Conservation (phyloP, 75 land plant species). For the Sequoia sempervirens region DNA sequence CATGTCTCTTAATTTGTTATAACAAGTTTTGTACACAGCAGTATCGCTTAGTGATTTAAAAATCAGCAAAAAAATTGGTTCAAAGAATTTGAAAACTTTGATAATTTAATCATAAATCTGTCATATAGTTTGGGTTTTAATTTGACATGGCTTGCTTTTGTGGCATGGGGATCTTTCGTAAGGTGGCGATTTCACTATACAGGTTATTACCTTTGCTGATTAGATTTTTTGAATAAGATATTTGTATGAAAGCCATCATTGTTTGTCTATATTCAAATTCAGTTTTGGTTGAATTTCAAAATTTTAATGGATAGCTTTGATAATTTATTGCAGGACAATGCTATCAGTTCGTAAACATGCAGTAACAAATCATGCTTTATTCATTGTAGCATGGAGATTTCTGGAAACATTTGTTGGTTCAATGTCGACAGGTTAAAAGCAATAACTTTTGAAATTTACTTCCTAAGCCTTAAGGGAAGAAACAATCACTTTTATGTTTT, state of each 20-base stretch:
- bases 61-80: not conserved
- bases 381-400: conserved; percentile 60
- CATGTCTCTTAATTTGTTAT: not conserved
- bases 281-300: not conserved
- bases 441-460: not conserved
- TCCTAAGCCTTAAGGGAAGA: not conserved
- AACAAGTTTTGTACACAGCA: not conserved
- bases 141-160: not conserved
- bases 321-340: conserved; percentile 64
- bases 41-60: not conserved
- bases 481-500: not conserved
- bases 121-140: conserved; percentile 11
- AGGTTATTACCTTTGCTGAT: conserved; percentile 41
- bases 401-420: conserved; percentile 97
- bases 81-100: not conserved
- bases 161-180: conserved; percentile 6
- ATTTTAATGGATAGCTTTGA: not conserved
- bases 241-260: not conserved
- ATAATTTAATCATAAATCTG: conserved; percentile 1
- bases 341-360: conserved; percentile 59
- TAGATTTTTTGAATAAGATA: not conserved
- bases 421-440: conserved; percentile 70
- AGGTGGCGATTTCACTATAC: conserved; percentile 98
- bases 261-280: conserved; percentile 4
- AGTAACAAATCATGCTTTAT: conserved; percentile 52